These are phyloP conservation scores for Calocera cornea DNA, from an alignment of 768 basidiomycete species.

Conservation along the genomic window DNA sequence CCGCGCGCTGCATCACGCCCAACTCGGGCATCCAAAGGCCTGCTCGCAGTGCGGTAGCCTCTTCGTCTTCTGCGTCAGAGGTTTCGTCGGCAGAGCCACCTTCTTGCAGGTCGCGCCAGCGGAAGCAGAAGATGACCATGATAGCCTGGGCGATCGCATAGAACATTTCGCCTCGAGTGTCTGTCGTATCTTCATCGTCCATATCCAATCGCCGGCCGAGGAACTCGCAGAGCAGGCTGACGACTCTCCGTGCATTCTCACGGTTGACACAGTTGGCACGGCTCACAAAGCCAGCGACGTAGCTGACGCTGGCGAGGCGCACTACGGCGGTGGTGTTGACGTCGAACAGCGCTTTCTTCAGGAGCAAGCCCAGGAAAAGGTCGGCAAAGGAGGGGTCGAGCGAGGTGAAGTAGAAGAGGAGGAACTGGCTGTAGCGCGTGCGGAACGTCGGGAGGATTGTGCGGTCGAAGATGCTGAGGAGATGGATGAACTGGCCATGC, in stretches of 20 bases:
- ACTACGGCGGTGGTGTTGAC: conserved; percentile 44
- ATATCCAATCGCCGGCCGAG: conserved; percentile 62
- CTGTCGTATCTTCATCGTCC: conserved; percentile 34
- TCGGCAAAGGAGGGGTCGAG: conserved; percentile 81
- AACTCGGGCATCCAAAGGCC: conserved; percentile 75
- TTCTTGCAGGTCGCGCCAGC: conserved; percentile 69
- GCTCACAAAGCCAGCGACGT: conserved; percentile 83
- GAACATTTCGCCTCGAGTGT: conserved; percentile 37
- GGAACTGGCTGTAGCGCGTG: conserved; percentile 93
- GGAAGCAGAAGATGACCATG: conserved; percentile 94
- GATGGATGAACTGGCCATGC: conserved; percentile 62
- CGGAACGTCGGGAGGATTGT: conserved; percentile 91
- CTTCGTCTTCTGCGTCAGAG: conserved; percentile 28
- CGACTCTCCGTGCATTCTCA: conserved; percentile 55
- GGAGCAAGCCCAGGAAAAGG: conserved; percentile 87
- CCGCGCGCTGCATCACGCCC: conserved; percentile 60
- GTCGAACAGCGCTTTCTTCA: conserved; percentile 71
- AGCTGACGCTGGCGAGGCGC: conserved; percentile 83
- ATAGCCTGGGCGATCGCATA: conserved; percentile 86
- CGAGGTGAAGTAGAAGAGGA: conserved; percentile 90
- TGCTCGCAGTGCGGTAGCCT: conserved; percentile 16
- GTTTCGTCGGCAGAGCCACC: conserved; percentile 35
- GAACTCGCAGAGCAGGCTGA: conserved; percentile 76
- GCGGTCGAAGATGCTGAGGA: conserved; percentile 87
- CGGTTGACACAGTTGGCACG: conserved; percentile 77